phyloP scores from a whole-genome alignment of 108 stramenopile species.

The Nitzschia putrida region DNA sequence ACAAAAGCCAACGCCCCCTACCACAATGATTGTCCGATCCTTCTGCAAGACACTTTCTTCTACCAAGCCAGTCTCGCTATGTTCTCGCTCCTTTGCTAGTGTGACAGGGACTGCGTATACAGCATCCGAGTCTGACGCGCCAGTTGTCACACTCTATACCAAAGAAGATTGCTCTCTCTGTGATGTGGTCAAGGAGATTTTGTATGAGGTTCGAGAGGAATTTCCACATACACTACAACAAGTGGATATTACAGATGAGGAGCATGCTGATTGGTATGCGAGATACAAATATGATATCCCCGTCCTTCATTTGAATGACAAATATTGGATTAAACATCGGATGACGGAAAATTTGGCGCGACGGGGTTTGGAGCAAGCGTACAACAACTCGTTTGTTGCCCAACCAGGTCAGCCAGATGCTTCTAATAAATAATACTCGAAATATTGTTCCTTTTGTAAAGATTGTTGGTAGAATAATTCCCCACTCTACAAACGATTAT shows the following conservation, averaged over 20 bases:
- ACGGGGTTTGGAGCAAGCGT: constrained; percentile 46
- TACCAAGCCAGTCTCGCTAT: too few species aligned
- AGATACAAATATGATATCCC: constrained; percentile 90
- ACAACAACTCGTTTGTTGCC: constrained; percentile 48
- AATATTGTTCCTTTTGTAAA: too few species aligned
- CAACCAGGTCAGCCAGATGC: constrained; percentile 76
- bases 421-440: background rate
- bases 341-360: constrained; percentile 57
- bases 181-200: constrained; percentile 75
- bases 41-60: too few species aligned
- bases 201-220: constrained; percentile 50
- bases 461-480: too few species aligned
- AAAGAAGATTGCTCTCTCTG: constrained; percentile 83
- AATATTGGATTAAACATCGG: constrained; percentile 84
- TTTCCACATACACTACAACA: constrained; percentile 73
- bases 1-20: too few species aligned
- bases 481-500: too few species aligned
- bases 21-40: too few species aligned
- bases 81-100: constrained; percentile 37
- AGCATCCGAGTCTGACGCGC: constrained; percentile 25
- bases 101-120: constrained; percentile 70
- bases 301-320: constrained; percentile 67
- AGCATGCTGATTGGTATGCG: constrained; percentile 57
- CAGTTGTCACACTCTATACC: constrained; percentile 66
- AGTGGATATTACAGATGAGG: constrained; percentile 79